A percentile compares a stretch with the other conserved stretches of the same genome.
Conservation (phyloP, 176 grass and related monocot genomes). For the Cenchrus fungigraminus region DNA sequence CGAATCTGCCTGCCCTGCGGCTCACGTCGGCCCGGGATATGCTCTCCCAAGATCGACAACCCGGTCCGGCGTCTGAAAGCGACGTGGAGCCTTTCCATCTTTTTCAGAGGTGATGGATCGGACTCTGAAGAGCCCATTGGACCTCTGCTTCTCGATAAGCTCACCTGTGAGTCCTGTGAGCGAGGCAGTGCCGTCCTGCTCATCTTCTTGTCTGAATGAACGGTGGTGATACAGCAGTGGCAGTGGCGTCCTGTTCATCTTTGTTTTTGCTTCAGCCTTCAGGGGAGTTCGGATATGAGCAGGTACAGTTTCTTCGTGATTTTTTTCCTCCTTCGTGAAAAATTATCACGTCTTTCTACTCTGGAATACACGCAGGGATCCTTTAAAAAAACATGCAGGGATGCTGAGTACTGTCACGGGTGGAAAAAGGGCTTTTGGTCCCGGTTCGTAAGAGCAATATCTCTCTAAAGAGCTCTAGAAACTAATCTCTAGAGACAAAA, state of each 20-base stretch:
- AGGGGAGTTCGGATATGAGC: not conserved
- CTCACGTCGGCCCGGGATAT: not conserved
- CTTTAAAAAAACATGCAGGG: too few species aligned
- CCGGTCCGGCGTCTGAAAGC: not conserved
- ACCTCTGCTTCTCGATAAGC: not conserved
- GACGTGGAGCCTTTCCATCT: not conserved
- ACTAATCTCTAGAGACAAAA: too few species aligned
- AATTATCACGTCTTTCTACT: too few species aligned
- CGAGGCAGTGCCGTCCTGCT: not conserved
- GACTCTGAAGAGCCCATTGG: constrained; percentile 28
- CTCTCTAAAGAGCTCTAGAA: too few species aligned
- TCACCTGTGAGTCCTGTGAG: not conserved
- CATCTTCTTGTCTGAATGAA: not conserved
- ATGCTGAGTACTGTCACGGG: too few species aligned
- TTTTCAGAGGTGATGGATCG: not conserved
- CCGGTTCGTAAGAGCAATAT: too few species aligned
- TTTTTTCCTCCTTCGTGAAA: too few species aligned
- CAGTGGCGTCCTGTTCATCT: not conserved
- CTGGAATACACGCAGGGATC: too few species aligned
- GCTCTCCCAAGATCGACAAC: not conserved
- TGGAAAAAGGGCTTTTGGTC: too few species aligned
- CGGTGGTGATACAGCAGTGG: not conserved
- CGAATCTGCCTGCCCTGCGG: not conserved
- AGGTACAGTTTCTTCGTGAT: not conserved
- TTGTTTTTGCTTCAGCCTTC: not conserved